Conservation (phyloP, 805 yeast species). For the Lipomyces orientalis region DNA sequence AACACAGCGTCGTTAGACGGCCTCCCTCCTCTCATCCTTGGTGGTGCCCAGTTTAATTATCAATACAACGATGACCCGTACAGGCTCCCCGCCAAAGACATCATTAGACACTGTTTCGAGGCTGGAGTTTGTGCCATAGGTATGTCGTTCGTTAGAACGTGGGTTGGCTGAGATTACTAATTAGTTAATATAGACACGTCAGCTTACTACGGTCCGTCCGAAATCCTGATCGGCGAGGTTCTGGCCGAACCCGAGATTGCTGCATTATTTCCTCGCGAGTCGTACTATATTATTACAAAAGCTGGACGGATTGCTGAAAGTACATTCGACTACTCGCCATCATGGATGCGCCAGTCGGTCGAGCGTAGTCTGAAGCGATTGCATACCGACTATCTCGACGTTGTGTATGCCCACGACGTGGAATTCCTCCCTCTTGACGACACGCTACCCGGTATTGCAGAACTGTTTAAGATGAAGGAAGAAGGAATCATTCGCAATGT, state of each 20-base stretch:
- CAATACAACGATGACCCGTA: constrained; percentile 78
- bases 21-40: constrained; percentile 63
- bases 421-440: constrained; percentile 71
- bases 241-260: constrained; percentile 49
- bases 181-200: constrained; percentile 68
- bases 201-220: constrained; percentile 93
- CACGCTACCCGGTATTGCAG: constrained; percentile 66
- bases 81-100: constrained; percentile 59
- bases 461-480: constrained; percentile 61
- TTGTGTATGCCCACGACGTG: constrained; percentile 86
- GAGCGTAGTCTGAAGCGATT: constrained; percentile 70
- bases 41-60: constrained; percentile 87
- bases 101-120: constrained; percentile 64
- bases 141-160: not conserved
- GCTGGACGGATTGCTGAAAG: constrained; percentile 76
- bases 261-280: constrained; percentile 58
- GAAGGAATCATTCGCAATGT: constrained; percentile 68
- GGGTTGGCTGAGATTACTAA: not conserved
- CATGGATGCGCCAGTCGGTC: constrained; percentile 66
- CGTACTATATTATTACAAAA: constrained; percentile 77
- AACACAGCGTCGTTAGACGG: constrained; percentile 32
- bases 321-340: constrained; percentile 75
- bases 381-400: constrained; percentile 70
- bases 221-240: constrained; percentile 71
- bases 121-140: constrained; percentile 71